Evolutionary conservation across 208 protist genomes (phyloP).

Genomic region (Leishmania major): DNA sequence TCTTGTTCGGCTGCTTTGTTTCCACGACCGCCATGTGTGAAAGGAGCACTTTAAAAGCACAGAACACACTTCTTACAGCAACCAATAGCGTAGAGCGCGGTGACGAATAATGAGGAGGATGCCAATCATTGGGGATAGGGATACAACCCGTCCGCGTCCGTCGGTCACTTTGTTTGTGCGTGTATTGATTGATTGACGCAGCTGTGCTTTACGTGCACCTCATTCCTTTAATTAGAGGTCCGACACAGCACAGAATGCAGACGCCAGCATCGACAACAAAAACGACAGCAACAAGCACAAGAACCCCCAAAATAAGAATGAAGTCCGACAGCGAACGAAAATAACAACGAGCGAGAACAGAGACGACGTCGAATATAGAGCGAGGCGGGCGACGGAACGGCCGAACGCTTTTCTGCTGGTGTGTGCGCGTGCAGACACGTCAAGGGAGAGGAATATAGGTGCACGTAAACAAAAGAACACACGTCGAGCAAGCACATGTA

Average conservation of each 20-base stretch:
- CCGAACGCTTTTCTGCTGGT: background rate
- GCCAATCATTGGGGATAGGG: background rate
- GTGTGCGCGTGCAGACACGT: background rate
- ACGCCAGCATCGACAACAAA: conserved; percentile 6
- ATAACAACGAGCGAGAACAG: background rate
- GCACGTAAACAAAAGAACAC: background rate
- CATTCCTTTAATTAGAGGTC: background rate
- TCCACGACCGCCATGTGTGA: background rate
- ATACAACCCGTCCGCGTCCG: background rate
- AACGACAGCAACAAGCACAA: conserved; percentile 8
- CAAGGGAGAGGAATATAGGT: background rate
- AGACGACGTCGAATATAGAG: background rate
- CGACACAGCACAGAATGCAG: background rate
- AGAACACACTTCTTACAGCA: background rate
- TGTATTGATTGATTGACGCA: background rate
- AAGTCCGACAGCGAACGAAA: background rate
- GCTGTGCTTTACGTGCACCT: background rate
- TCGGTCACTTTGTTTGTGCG: background rate
- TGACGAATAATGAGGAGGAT: background rate
- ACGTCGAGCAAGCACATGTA: background rate
- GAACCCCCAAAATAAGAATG: background rate
- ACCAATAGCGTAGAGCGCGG: background rate
- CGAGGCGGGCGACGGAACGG: background rate
- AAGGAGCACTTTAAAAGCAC: background rate
- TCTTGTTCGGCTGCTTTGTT: background rate